phyloP scores from a whole-genome alignment of 2,329 filamentous ascomycete genomes.

The Alternaria tenuissima region DNA sequence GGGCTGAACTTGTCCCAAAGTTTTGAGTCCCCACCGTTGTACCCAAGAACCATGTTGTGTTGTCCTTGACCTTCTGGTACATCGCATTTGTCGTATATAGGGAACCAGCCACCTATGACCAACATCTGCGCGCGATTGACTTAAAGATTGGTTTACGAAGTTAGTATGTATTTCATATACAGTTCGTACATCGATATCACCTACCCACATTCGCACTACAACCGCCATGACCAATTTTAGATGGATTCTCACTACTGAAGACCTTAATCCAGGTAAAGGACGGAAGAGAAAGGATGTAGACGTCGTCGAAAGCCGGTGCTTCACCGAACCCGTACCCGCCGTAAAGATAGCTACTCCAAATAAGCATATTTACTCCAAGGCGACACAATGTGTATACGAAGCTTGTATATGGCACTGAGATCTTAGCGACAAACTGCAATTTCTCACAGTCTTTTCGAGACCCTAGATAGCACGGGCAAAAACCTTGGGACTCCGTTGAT shows the following conservation, averaged over 20 bases:
- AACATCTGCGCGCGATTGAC: slow-evolving; percentile 67
- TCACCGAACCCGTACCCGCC: slow-evolving; percentile 63
- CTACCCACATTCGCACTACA: slow-evolving; percentile 62
- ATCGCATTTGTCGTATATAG: slow-evolving; percentile 60
- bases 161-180: neutral
- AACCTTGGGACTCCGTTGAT: neutral
- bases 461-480: neutral
- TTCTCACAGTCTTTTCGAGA: neutral
- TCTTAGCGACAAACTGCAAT: neutral
- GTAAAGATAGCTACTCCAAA: slow-evolving; percentile 63
- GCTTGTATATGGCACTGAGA: neutral
- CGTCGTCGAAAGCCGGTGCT: slow-evolving; percentile 65
- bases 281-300: slow-evolving; percentile 69
- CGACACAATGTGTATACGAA: neutral
- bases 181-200: neutral
- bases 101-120: slow-evolving; percentile 67
- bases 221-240: slow-evolving; percentile 61
- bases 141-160: neutral
- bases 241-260: slow-evolving; percentile 46
- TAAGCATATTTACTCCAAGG: neutral
- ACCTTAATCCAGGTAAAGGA: slow-evolving; percentile 70
- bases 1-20: slow-evolving; percentile 63
- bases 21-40: slow-evolving; percentile 55
- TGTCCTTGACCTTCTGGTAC: slow-evolving; percentile 61
- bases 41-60: slow-evolving; percentile 65